A percentile compares a stretch with the other conserved stretches of the same genome.
phyloP scores from a whole-genome alignment of 1,284 basidiomycete genomes.

The Sanghuangporus weigelae region DNA sequence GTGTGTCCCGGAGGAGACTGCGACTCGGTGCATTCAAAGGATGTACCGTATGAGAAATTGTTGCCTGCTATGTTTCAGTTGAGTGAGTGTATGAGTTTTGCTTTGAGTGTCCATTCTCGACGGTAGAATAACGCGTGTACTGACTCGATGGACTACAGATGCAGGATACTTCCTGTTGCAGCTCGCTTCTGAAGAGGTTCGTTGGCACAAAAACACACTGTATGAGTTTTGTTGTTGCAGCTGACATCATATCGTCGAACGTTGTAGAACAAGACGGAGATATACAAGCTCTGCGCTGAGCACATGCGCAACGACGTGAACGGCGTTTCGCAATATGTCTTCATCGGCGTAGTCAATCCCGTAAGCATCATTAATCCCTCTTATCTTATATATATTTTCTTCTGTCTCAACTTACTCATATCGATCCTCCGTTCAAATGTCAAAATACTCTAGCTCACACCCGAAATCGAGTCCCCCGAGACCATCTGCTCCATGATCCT shows the following conservation, averaged over 20 bases:
- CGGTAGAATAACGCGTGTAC: background rate
- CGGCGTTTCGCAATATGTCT: conserved; percentile 17
- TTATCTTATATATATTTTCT: background rate
- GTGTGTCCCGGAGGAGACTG: conserved; percentile 22
- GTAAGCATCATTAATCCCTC: background rate
- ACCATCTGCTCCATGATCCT: conserved; percentile 18
- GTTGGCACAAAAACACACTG: background rate
- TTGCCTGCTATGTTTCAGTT: conserved; percentile 19
- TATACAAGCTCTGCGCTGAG: conserved; percentile 10
- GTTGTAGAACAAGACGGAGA: conserved; percentile 17
- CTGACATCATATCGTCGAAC: background rate
- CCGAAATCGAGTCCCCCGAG: conserved; percentile 21
- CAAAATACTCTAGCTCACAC: conserved; percentile 10
- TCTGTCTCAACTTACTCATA: background rate
- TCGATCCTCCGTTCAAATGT: background rate
- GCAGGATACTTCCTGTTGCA: conserved; percentile 24
- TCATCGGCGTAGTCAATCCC: conserved; percentile 22
- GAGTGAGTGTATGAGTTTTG: background rate
- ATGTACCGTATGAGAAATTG: conserved; percentile 20
- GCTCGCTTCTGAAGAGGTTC: conserved; percentile 18
- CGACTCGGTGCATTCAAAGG: conserved; percentile 19
- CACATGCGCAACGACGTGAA: background rate
- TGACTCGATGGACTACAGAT: conserved; percentile 6
- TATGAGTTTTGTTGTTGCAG: background rate
- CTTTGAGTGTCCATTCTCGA: background rate